Evolutionary conservation across 1,284 basidiomycete species (phyloP), one percentile per base, ranked within the genome.

Genomic region (Apiotrichum sp.): DNA sequence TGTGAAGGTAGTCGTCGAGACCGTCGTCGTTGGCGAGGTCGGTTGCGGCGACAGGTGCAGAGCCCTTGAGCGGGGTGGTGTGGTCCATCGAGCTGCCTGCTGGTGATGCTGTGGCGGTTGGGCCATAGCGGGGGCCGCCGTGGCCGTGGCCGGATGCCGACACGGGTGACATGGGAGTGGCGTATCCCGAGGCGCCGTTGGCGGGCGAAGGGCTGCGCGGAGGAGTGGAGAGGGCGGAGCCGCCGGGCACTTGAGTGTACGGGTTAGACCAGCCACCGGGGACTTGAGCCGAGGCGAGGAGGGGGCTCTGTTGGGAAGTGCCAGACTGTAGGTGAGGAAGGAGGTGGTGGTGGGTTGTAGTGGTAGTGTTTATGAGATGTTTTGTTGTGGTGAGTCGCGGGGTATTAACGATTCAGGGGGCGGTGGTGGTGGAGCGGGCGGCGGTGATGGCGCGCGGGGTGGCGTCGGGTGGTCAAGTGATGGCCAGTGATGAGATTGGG

Each of bases 1-100:
- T 85, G 71, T 89, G 87, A 1, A 81, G 76, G 1, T 78, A 76
- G 52, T 84, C 84, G 63, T 83, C 77, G 31, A 75, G 61, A 51
- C 72, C 74, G 42, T 73, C 73, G 32, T 78, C 75, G 48, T 58
- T 47, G 33, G 57, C 44, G 16, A 56, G 32, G 0, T 52, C 35
- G 1, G 49, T 52, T 11, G 47, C 48, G 3, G 42, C 46, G 13
- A 41, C 39, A 9, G 45, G 36, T 9, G 39, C 50, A 4, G 38
- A 45, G 9, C 22, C 34, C 22, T 31, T 22, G 35, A 22, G 7
- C 36, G 36, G 13, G 8, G 36, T 8, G 8, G 43, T 35, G 31
- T 40, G 39, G 34, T 54, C 52, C n/a, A 29, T 41, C 3, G 40
- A 14, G 13, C 38, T 35, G 47, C 40, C 16, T 13, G 48, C 52